Percentiles rank a stretch among this genome's conserved stretches.
Conservation (phyloP, 2,329 filamentous ascomycete genomes). For the Aspergillus pseudotamarii region DNA sequence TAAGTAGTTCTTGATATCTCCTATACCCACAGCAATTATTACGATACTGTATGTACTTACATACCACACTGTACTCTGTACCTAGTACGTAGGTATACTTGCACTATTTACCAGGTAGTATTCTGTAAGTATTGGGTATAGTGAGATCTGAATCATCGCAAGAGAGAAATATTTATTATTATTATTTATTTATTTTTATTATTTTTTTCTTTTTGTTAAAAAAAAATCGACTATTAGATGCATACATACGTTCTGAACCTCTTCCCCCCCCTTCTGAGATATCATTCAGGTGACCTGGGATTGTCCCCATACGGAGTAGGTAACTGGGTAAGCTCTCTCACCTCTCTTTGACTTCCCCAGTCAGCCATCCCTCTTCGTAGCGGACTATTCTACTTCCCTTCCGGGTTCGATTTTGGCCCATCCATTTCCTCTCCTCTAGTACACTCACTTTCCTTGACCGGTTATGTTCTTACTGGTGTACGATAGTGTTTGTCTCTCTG, state of each 20-base stretch:
- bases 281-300: not conserved
- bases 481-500: not conserved
- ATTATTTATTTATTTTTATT: too few species aligned
- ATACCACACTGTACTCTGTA: not conserved
- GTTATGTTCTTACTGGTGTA: not conserved
- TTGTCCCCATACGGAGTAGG: not conserved
- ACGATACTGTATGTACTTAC: not conserved
- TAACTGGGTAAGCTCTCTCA: not conserved
- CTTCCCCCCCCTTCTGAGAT: not conserved
- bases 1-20: not conserved
- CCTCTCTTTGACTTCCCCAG: not conserved
- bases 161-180: not conserved
- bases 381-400: slow-evolving; percentile 31
- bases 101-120: not conserved
- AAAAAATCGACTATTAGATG: not conserved
- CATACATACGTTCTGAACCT: not conserved
- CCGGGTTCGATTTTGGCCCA: slow-evolving; percentile 20
- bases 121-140: not conserved
- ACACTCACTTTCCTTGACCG: slow-evolving; percentile 9
- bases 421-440: slow-evolving; percentile 10
- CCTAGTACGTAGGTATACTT: too few species aligned
- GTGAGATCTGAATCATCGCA: not conserved
- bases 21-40: not conserved
- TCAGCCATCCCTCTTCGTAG: slow-evolving; percentile 7
- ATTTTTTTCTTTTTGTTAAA: too few species aligned